Evolutionary conservation across 352 stramenopile species (phyloP), one percentile per base, ranked within the genome.

Genomic region (Sclerospora graminicola): DNA sequence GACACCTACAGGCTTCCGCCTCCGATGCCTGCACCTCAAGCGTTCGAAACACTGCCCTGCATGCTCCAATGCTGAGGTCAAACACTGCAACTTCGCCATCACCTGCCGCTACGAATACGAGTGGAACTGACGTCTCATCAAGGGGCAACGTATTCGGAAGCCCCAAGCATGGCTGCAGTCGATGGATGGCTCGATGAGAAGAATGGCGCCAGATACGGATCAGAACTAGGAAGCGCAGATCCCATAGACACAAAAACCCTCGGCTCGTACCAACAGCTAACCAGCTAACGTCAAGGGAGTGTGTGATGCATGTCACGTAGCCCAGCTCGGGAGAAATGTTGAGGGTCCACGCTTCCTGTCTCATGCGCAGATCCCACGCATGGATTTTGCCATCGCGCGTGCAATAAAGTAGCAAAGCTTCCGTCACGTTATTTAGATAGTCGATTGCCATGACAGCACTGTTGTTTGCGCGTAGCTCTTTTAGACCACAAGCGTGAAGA

Each of bases 141-240:
- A 85, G 63, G 40, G 70, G 57, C 37, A 89, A 47, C 31, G 76
- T 82, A 52, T 93, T 80, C 28, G 84, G 80, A 49, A 96, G 48
- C 0, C 76, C 75, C 20, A 89, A 55, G 38, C 79, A 94, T 4
- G 80, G 79, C 57, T 91, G 82, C 24, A 95, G 59, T n/a, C 81
- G 63, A 45, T 95, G 89, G 37, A 98, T 96, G 18, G 82, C 66
- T 34, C 71, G 69, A 24, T 90, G 74, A 13, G 85, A 94, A 32
- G 86, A 97, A 64, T 98, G 94, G n/a, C 90, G 72, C 95, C 93
- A 98, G 10, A 98, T 82, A 23, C 95, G 95, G 38, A 97, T 89
- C 21, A 97, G 72, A 41, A 95, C 63, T 29, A 97, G 76, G 69
- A 97, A 98, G 13, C 96, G 84, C 36, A 98, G 57, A 58, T 99